phyloP scores from a whole-genome alignment of 2,329 filamentous ascomycete genomes.

The Diaporthe aspalathi region DNA sequence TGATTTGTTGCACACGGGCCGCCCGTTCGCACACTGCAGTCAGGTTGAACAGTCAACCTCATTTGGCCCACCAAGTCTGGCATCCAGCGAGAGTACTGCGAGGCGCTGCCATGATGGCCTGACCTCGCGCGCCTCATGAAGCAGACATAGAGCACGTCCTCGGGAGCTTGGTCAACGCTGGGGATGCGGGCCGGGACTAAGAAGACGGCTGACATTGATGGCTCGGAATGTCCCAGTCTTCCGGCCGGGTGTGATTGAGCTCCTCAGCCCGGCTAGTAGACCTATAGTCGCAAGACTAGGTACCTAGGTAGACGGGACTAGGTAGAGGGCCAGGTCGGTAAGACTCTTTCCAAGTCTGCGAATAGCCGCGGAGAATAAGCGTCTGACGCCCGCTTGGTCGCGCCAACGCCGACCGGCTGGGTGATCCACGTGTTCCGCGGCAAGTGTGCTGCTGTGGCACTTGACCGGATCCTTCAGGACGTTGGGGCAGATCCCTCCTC shows the following conservation, averaged over 20 bases:
- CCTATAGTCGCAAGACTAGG: not conserved
- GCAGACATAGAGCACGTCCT: too few relatives aligned
- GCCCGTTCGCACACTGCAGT: not conserved
- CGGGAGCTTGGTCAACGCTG: not conserved
- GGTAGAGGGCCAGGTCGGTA: not conserved
- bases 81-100: not conserved
- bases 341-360: not conserved
- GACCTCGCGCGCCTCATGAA: not conserved
- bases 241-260: not conserved
- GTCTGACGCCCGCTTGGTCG: slow-evolving; percentile 36
- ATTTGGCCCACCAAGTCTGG: not conserved
- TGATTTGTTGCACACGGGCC: not conserved
- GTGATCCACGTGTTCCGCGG: not conserved
- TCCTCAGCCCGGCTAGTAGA: not conserved
- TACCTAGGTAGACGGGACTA: too few relatives aligned
- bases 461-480: slow-evolving; percentile 17
- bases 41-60: not conserved
- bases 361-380: slow-evolving; percentile 36
- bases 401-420: slow-evolving; percentile 11
- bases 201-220: not conserved
- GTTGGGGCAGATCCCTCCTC: not conserved
- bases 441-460: not conserved
- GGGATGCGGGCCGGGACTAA: not conserved
- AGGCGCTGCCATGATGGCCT: not conserved
- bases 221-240: not conserved